Evolutionary conservation across 2,329 filamentous ascomycete species (phyloP), one percentile per base, ranked within the genome.

Genomic region (Monosporascus sp.): DNA sequence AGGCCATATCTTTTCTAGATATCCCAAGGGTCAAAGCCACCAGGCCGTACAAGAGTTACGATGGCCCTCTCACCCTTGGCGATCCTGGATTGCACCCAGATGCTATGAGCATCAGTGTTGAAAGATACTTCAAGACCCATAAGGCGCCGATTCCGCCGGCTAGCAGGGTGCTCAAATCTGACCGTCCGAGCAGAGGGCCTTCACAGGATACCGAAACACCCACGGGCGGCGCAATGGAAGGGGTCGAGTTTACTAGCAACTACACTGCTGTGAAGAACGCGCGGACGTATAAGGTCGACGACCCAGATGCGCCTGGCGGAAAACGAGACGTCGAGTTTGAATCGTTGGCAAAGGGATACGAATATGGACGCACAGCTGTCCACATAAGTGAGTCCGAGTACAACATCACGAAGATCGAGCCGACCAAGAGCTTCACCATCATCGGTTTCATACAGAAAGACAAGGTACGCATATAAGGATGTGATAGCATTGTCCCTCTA

Each of bases 281-380:
- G n/a, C 84, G 89, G 43, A 84, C 84, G 1, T 99, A 97, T 71
- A 87, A 87, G 63, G 81, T 97, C 55, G 82, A 86, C 38, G 89
- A 97, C 56, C 80, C 87, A 5, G 76, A 81, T 40, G 85, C 85
- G 0, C 85, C 87, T 0, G 91, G 89, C 17, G 88, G 89, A 14
- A 96, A 93, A 72, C 80, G 79, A 51, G 90, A 96, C 51, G 85
- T 99, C 26, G 84, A 88, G 28, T 84, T 85, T 54, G 91, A 96
- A 15, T 83, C 90, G 17, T 78, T 99, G 38, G 90, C 90, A n/a
- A 96, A 91, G 68, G 94, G 94, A 0, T 99, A 93, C 65, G 86
- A 91, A 65, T 99, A 99, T 67, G 94, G 94, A 46, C 82, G 91
- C 53, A 97, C 93, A 0, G 91, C 89, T 2, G 93, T 99, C 1